These are phyloP conservation scores for Suillus brevipes DNA, from an alignment of 768 basidiomycete genomes.

Conservation along the genomic window DNA sequence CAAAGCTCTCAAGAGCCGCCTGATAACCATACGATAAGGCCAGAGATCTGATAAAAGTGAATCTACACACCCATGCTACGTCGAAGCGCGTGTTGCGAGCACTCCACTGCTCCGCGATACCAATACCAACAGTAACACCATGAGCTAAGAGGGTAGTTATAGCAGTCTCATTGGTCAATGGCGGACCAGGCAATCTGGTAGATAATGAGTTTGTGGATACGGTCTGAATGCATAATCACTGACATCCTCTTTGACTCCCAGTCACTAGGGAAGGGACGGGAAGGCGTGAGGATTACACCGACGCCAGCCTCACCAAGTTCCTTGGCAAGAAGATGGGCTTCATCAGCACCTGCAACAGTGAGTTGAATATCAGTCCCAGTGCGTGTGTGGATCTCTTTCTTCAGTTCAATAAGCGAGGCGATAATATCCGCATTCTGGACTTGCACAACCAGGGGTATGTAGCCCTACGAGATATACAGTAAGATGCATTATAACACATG, in stretches of 20 bases:
- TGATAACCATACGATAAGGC: constrained; percentile 16
- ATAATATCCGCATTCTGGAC: constrained; percentile 81
- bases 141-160: constrained; percentile 62
- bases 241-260: constrained; percentile 61
- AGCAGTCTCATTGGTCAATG: constrained; percentile 45
- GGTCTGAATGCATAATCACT: constrained; percentile 3
- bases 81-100: constrained; percentile 81
- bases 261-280: constrained; percentile 65
- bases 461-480: constrained; percentile 44
- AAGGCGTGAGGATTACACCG: constrained; percentile 68
- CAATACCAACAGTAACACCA: constrained; percentile 73
- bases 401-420: constrained; percentile 70
- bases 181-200: constrained; percentile 31
- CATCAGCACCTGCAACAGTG: constrained; percentile 66
- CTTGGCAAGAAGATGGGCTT: constrained; percentile 72
- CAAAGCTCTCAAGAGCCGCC: constrained; percentile 42
- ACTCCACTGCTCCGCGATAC: constrained; percentile 64
- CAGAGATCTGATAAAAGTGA: constrained; percentile 25
- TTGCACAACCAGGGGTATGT: constrained; percentile 73
- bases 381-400: constrained; percentile 56
- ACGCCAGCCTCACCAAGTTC: constrained; percentile 67
- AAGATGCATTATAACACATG: neutral
- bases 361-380: constrained; percentile 48
- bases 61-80: constrained; percentile 67
- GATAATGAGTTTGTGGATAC: constrained; percentile 10